These are phyloP conservation scores for Sphagnum contortum DNA, from an alignment of 225 moss, liverwort and hornwort genomes.

Conservation along the genomic window DNA sequence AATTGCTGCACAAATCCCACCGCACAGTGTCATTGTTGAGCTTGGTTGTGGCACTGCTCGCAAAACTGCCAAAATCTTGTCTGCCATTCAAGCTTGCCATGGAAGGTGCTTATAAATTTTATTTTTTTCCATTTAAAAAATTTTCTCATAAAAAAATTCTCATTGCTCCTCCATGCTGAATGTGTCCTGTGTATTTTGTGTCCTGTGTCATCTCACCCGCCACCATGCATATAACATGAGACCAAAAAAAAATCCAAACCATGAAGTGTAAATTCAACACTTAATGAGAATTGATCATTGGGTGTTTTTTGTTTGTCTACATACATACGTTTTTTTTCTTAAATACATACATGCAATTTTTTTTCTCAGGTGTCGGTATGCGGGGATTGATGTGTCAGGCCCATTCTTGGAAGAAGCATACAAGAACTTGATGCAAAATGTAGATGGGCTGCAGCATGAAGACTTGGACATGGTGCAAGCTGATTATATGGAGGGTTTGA, in stretches of 20 bases:
- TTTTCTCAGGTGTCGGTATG: constrained; percentile 49
- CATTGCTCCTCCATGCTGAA: neutral
- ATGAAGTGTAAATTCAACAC: neutral
- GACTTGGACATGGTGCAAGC: constrained; percentile 54
- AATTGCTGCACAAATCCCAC: constrained; percentile 39
- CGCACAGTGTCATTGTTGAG: constrained; percentile 66
- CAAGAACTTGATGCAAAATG: constrained; percentile 44
- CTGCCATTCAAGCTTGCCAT: constrained; percentile 42
- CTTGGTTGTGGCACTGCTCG: constrained; percentile 88
- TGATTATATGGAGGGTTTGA: constrained; percentile 68
- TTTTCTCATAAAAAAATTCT: neutral
- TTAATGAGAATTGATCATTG: neutral
- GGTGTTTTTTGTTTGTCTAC: neutral
- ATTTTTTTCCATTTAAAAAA: too few relatives aligned
- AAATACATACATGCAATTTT: neutral
- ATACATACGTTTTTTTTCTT: neutral
- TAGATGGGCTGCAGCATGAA: constrained; percentile 32
- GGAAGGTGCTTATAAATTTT: constrained; percentile 26
- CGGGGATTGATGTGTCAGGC: constrained; percentile 72
- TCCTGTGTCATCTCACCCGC: too few relatives aligned
- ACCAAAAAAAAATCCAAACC: neutral
- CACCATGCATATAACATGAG: too few relatives aligned
- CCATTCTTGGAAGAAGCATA: constrained; percentile 66
- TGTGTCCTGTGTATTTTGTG: neutral
- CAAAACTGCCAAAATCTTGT: constrained; percentile 62